Base-by-base conservation (phyloP, 2,329 filamentous ascomycete genomes). In the Fusarium sp. region DNA sequence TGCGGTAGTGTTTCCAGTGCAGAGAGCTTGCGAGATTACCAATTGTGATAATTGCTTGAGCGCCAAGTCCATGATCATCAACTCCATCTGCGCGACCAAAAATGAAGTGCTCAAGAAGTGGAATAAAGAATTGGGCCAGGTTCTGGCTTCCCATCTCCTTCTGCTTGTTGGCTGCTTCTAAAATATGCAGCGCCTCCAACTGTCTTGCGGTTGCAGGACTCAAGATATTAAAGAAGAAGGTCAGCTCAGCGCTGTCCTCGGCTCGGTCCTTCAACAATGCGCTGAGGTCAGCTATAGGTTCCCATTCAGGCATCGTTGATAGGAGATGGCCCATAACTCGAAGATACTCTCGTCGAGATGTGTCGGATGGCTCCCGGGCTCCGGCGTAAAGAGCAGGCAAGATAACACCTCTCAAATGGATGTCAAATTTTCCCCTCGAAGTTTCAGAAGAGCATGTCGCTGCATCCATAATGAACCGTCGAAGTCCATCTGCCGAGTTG, bases 221-320 rank as follows among this genome's bases (percentile, higher is more conserved):
- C 41, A 98, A 85, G 50, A 98, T 91, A 77, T 98, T 97, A 82
- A 90, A 93, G 85, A 98, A 99, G 85, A 99, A 98, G 2, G 94
- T 93, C 17, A 87, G 85, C 65, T 90, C 88, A 4, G 85, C 81
- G 30, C 85, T 82, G 53, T 95, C 93, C 69, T 97, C 94, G 59
- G 93, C 84, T 20, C 83, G 81, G 13, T 84, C 83, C 10, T 83
- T 85, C 44, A 96, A 87, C 17, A 99, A 87, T 10, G 87, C 86
- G 66, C 89, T 85, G 84, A 99, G 89, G 80, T 97, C 95, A 36
- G 89, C 87, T 44, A 98, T 88, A 6, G 91, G 89, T 11, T 88
- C 80, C 90, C 94, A 95, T 2, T 87, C 83, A 1, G 92, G 87
- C 79, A 96, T 91, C 47, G 88, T 85, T 66, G 91, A 90, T 39